phyloP scores from a whole-genome alignment of 805 yeast species.

The Kodamaea kaohsiungensis region DNA sequence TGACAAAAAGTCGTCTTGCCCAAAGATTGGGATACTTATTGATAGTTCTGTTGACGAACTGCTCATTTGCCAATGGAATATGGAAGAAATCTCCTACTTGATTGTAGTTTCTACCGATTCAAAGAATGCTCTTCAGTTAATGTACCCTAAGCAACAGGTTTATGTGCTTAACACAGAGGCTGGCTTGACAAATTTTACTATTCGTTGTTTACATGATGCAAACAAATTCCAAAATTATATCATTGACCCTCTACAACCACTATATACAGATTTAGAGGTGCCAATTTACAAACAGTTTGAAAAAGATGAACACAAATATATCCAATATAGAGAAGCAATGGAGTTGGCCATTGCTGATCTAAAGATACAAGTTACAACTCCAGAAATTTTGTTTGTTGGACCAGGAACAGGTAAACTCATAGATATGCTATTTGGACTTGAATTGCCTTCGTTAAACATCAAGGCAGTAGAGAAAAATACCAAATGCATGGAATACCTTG shows the following conservation, averaged over 20 bases:
- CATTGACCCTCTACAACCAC: slow-evolving; percentile 71
- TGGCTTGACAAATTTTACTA: not conserved
- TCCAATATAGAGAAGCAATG: slow-evolving; percentile 66
- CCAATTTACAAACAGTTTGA: slow-evolving; percentile 71
- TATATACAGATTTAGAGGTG: slow-evolving; percentile 54
- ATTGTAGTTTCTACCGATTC: not conserved
- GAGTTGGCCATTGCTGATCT: slow-evolving; percentile 47
- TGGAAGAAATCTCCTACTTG: not conserved
- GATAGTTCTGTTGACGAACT: not conserved
- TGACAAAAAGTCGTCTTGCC: not conserved
- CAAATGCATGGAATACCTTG: slow-evolving; percentile 54
- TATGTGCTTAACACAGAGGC: not conserved
- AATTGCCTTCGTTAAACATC: slow-evolving; percentile 14
- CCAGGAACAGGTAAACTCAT: slow-evolving; percentile 89
- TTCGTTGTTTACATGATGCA: not conserved
- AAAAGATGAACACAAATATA: slow-evolving; percentile 67
- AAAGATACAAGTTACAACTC: not conserved
- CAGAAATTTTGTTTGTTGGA: slow-evolving; percentile 65
- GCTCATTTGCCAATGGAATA: not conserved
- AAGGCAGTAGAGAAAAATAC: slow-evolving; percentile 72
- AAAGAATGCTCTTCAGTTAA: not conserved
- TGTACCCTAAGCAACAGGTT: not conserved
- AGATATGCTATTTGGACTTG: slow-evolving; percentile 33
- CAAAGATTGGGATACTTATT: not conserved
- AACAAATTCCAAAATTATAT: slow-evolving; percentile 11